Base-by-base conservation (phyloP, 148 eudicot species). In the Vaccinium darrowii region DNA sequence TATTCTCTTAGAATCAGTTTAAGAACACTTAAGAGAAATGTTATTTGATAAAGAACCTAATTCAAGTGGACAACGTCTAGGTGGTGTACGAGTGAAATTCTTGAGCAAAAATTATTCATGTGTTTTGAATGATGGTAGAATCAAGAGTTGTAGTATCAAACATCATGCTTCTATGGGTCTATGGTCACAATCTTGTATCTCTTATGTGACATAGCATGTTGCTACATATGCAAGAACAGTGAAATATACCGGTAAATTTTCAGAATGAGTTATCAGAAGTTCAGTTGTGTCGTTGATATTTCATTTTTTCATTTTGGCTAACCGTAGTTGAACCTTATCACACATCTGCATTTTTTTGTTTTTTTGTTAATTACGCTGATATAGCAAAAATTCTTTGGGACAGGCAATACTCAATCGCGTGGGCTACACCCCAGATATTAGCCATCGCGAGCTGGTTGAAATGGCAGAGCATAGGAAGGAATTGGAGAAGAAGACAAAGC, bases 391-490 rank as follows among this genome's bases (percentile, higher is more conserved):
- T 9, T 51, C 79, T 21, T 84, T 84, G 33, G 7, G 72, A 81
- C 92, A 94, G 99, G 98, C 96, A 16, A 80, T 97, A 86, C 95
- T 97, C 56, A 95, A 93, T 80, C 95, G 96, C 8, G 95, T 91
- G 86, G 98, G 99, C 76, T 97, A 95, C 89, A 88, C 89, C 85
- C 98, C 98, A 30, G 98, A 95, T 83, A 91, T 97, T 23, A 95
- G 99, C 91, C 99, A 97, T 77, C 98, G 99, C 1, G 87, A 91
- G 79, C 89, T 94, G 86, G 98, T 94, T 81, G 95, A 97, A 88
- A 92, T 93, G 94, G 99, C 96, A 49, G 99, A 97, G 85, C 98
- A 95, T 89, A 89, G 83, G 90, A 94, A 97, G 91, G 98, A 97
- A 15, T 78, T 97, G 88, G 98, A 94, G 83, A 95, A 92, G 98